A percentile compares a stretch with the other conserved stretches of the same genome.
Evolutionary conservation across 1,284 basidiomycete genomes (phyloP).

Genomic region (Heimioporus retisporus): DNA sequence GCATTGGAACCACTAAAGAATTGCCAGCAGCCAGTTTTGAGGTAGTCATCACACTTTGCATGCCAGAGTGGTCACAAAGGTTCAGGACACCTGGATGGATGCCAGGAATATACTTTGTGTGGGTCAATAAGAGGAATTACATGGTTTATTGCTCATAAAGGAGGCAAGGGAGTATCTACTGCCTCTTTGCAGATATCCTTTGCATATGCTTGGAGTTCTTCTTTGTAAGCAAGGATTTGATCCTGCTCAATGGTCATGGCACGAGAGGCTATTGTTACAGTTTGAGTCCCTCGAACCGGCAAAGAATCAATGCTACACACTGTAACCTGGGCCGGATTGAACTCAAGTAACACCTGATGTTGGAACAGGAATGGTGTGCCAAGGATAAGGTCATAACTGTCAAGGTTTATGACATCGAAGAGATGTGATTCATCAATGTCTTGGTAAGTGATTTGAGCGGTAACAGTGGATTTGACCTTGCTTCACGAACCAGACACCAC

Average conservation of each 20-base stretch:
- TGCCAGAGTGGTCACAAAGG: slow-evolving; percentile 38
- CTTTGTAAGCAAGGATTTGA: slow-evolving; percentile 22
- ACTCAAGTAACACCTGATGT: slow-evolving; percentile 30
- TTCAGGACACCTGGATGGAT: slow-evolving; percentile 41
- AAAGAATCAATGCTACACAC: slow-evolving; percentile 28
- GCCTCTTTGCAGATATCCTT: slow-evolving; percentile 30
- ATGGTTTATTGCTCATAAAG: slow-evolving; percentile 46
- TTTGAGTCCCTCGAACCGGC: slow-evolving; percentile 39
- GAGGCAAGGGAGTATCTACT: slow-evolving; percentile 44
- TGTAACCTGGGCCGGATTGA: slow-evolving; percentile 26
- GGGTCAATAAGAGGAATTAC: slow-evolving; percentile 45
- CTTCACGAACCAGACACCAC: slow-evolving; percentile 37
- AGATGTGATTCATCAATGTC: slow-evolving; percentile 26
- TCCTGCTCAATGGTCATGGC: slow-evolving; percentile 26
- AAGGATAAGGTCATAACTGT: slow-evolving; percentile 45
- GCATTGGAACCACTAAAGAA: slow-evolving; percentile 39
- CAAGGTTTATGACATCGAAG: slow-evolving; percentile 43
- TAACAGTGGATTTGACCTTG: slow-evolving; percentile 35
- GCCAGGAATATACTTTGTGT: slow-evolving; percentile 39
- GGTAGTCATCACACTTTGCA: slow-evolving; percentile 40
- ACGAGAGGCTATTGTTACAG: slow-evolving; percentile 22
- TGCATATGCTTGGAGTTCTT: slow-evolving; percentile 24
- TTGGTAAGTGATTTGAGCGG: slow-evolving; percentile 42
- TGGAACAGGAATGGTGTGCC: slow-evolving; percentile 46
- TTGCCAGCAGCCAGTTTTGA: slow-evolving; percentile 41